A percentile compares a stretch with the other conserved stretches of the same genome.
phyloP scores from a whole-genome alignment of 768 basidiomycete genomes.

The Podaxis rugospora region DNA sequence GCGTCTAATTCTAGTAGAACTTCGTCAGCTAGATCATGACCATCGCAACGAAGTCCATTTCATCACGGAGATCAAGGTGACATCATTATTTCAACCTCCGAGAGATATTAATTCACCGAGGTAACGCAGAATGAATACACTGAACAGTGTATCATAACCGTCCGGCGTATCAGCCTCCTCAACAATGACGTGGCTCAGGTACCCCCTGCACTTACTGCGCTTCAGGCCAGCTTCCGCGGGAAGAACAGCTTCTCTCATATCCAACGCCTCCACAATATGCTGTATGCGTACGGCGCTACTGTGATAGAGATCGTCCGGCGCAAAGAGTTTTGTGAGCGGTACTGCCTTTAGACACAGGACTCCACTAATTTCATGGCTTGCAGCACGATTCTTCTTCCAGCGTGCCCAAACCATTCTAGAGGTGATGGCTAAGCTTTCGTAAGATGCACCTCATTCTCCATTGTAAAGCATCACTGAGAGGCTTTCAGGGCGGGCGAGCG shows the following conservation, averaged over 20 bases:
- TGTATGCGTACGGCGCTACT: conserved; percentile 90
- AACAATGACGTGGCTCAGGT: conserved; percentile 80
- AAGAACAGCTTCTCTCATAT: conserved; percentile 90
- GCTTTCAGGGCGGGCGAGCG: conserved; percentile 61
- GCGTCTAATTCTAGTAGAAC: conserved; percentile 35
- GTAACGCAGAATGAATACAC: conserved; percentile 65
- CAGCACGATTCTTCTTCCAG: conserved; percentile 77
- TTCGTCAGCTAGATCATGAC: conserved; percentile 56
- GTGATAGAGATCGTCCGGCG: conserved; percentile 88
- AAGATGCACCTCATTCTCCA: conserved; percentile 24
- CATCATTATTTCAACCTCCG: not conserved
- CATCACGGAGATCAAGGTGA: conserved; percentile 53
- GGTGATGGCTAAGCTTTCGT: conserved; percentile 87
- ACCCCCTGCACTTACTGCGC: conserved; percentile 53
- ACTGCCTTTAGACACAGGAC: not conserved
- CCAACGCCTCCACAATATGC: conserved; percentile 79
- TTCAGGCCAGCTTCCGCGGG: conserved; percentile 71
- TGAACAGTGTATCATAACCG: conserved; percentile 54
- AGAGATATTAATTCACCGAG: conserved; percentile 19
- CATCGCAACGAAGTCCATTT: conserved; percentile 59
- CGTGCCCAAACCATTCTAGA: conserved; percentile 79
- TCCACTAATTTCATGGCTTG: conserved; percentile 1
- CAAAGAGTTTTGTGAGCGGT: conserved; percentile 75
- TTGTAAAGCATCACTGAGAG: not conserved
- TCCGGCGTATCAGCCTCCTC: conserved; percentile 74